These are phyloP conservation scores for Thymus quinquecostatus DNA, from an alignment of 257 asterid species.

Conservation along the genomic window DNA sequence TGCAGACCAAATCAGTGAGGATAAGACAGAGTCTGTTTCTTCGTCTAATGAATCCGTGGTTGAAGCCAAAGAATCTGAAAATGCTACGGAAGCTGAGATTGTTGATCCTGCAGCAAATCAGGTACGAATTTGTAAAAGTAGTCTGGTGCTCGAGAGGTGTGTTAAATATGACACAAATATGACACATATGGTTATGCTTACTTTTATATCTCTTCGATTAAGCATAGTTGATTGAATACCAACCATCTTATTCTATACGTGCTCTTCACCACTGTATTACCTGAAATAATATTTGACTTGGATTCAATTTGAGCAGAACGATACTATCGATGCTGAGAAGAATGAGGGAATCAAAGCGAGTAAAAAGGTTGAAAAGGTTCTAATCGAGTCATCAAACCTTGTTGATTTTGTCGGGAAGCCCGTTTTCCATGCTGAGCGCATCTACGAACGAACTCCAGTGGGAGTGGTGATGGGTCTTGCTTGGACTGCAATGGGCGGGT, in stretches of 20 bases:
- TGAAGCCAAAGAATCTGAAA: slow-evolving; percentile 48
- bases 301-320: slow-evolving; percentile 43
- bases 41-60: slow-evolving; percentile 31
- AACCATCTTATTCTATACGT: background rate
- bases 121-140: slow-evolving; percentile 39
- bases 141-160: background rate
- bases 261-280: background rate
- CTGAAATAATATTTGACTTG: background rate
- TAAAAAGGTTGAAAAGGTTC: slow-evolving; percentile 55
- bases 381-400: slow-evolving; percentile 75
- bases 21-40: slow-evolving; percentile 41
- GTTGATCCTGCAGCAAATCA: slow-evolving; percentile 40
- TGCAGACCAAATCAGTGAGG: slow-evolving; percentile 35
- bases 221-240: slow-evolving; percentile 2
- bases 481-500: slow-evolving; percentile 99
- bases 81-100: slow-evolving; percentile 57
- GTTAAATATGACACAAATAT: too few relatives aligned
- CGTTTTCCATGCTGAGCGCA: slow-evolving; percentile 94
- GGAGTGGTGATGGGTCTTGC: slow-evolving; percentile 99
- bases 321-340: slow-evolving; percentile 46
- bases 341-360: slow-evolving; percentile 34
- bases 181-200: slow-evolving; percentile 24
- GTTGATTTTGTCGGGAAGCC: slow-evolving; percentile 92
- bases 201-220: slow-evolving; percentile 4
- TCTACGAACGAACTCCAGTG: slow-evolving; percentile 78